Percentiles rank a stretch among this genome's conserved stretches.
Conservation (phyloP, 2,329 filamentous ascomycete species). For the Colletotrichum gloeosporioides region DNA sequence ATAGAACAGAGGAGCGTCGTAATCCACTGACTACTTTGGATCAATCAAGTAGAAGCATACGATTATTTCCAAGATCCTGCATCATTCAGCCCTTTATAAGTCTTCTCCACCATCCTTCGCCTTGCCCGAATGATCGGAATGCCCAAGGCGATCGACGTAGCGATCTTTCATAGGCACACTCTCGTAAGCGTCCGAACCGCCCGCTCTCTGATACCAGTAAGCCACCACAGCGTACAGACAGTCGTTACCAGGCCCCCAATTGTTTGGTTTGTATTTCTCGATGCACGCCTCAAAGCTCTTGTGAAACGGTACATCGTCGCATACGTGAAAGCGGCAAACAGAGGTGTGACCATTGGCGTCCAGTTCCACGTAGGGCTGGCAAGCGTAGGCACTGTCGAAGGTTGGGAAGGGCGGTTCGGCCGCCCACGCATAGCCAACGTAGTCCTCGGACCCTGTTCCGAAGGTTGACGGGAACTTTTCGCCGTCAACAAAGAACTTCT, state of each 20-base stretch:
- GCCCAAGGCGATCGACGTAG: background rate
- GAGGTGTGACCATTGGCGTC: slow-evolving; percentile 18
- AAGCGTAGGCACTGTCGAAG: slow-evolving; percentile 15
- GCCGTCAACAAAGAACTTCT: slow-evolving; percentile 19
- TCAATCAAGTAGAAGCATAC: background rate
- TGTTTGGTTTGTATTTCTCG: slow-evolving; percentile 17
- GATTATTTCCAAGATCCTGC: background rate
- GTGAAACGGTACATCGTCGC: slow-evolving; percentile 12
- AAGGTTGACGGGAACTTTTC: slow-evolving; percentile 16
- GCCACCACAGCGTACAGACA: slow-evolving; percentile 11
- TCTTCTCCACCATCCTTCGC: background rate
- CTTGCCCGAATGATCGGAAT: background rate
- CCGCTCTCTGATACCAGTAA: slow-evolving; percentile 15
- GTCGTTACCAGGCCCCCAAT: slow-evolving; percentile 3
- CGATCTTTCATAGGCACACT: background rate
- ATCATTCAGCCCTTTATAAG: background rate
- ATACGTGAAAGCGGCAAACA: slow-evolving; percentile 16
- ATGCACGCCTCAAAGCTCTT: slow-evolving; percentile 16
- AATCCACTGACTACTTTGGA: background rate
- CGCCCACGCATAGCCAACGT: slow-evolving; percentile 17
- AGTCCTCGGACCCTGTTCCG: slow-evolving; percentile 15
- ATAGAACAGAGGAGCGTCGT: background rate
- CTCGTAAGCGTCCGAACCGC: background rate
- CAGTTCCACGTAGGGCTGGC: slow-evolving; percentile 7
- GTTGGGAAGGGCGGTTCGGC: slow-evolving; percentile 14